Percentiles rank a stretch among this genome's conserved stretches.
phyloP scores from a whole-genome alignment of 1,139 yeast genomes.

The Suhomyces terraborum region DNA sequence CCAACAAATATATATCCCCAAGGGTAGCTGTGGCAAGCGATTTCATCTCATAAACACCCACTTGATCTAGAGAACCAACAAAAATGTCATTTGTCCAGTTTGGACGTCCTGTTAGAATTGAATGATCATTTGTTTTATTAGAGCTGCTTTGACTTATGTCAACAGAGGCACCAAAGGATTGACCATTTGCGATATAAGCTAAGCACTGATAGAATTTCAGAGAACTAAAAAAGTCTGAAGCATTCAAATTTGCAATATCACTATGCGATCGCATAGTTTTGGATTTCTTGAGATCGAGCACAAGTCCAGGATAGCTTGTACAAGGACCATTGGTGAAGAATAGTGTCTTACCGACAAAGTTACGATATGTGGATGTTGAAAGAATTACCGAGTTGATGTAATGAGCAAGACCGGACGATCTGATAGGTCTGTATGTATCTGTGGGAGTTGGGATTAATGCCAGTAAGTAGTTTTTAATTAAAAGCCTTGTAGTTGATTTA shows the following conservation, averaged over 20 bases:
- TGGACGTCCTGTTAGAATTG: constrained; percentile 23
- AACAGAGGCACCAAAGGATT: constrained; percentile 24
- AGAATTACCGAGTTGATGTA: constrained; percentile 28
- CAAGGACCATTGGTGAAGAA: constrained; percentile 41
- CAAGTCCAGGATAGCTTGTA: constrained; percentile 36
- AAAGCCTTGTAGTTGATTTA: constrained; percentile 1
- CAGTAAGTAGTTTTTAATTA: constrained; percentile 18
- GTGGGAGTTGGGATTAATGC: constrained; percentile 29
- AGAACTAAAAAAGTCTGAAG: constrained; percentile 29
- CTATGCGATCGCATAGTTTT: constrained; percentile 34
- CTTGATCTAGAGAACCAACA: constrained; percentile 43
- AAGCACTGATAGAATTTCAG: constrained; percentile 33
- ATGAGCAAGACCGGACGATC: constrained; percentile 38
- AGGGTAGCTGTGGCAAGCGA: constrained; percentile 30
- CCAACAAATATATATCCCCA: constrained; percentile 33
- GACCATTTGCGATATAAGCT: constrained; percentile 36
- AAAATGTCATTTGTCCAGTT: constrained; percentile 36
- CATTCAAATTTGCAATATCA: constrained; percentile 34
- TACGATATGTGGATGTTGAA: constrained; percentile 20
- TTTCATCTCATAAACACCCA: constrained; percentile 45
- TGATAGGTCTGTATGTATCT: constrained; percentile 29
- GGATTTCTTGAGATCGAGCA: constrained; percentile 22
- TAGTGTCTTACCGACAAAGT: constrained; percentile 29
- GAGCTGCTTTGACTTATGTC: constrained; percentile 21
- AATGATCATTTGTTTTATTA: constrained; percentile 30